Percentiles rank a stretch among this genome's conserved stretches.
Evolutionary conservation across 768 basidiomycete species (phyloP).

Genomic region (Lyophyllum atratum): DNA sequence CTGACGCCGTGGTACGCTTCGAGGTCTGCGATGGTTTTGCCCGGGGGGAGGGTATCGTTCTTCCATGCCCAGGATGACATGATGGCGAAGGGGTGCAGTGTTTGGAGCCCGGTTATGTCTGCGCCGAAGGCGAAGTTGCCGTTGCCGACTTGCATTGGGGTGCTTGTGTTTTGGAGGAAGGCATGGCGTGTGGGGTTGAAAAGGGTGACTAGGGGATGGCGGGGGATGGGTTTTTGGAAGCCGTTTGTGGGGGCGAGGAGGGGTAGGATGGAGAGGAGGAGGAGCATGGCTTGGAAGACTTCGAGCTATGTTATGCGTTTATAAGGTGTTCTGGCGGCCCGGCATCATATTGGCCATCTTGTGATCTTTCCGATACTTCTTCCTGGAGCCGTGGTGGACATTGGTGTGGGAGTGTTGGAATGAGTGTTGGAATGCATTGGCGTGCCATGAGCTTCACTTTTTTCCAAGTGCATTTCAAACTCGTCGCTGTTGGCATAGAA

Average conservation of each 20-base stretch:
- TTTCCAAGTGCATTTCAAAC: background rate
- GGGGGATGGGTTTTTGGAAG: slow-evolving; percentile 33
- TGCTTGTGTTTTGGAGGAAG: slow-evolving; percentile 36
- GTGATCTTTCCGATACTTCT: background rate
- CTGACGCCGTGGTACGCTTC: slow-evolving; percentile 49
- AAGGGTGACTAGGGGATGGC: slow-evolving; percentile 43
- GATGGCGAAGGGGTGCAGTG: slow-evolving; percentile 54
- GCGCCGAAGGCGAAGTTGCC: slow-evolving; percentile 64
- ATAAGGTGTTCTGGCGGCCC: background rate
- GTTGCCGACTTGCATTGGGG: slow-evolving; percentile 63
- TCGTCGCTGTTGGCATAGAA: background rate
- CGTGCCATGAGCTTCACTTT: background rate
- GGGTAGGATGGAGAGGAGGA: background rate
- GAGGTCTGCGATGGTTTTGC: slow-evolving; percentile 42
- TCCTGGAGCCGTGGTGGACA: background rate
- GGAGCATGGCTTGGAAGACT: background rate
- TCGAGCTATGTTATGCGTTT: background rate
- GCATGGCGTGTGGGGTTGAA: slow-evolving; percentile 54
- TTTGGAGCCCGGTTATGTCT: slow-evolving; percentile 61
- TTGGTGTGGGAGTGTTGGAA: background rate
- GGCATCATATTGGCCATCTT: background rate
- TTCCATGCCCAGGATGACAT: slow-evolving; percentile 67
- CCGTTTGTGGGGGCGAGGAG: background rate
- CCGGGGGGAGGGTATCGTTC: slow-evolving; percentile 52
- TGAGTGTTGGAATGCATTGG: background rate